Base-by-base conservation (phyloP, 1,139 yeast genomes). In the Sugiyamaella castrensis region DNA sequence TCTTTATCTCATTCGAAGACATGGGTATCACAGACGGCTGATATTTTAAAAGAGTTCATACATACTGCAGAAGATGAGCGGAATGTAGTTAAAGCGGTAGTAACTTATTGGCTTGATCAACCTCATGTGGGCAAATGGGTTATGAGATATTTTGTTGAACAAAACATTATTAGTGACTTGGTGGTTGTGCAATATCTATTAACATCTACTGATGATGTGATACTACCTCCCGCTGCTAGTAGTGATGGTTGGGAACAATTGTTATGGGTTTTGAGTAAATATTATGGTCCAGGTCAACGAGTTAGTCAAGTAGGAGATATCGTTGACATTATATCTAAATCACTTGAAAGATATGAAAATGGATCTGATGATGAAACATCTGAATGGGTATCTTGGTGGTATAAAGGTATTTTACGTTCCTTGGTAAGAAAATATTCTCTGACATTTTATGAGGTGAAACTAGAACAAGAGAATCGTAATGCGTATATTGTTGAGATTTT, bases 1-100 rank as follows among this genome's bases (percentile, higher is more conserved):
- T 89, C 98, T 0, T 77, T 91, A 41, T 87, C 95, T 24, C 95
- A 95, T 50, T 89, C 89, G 37, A 83, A 82, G 47, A 81, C 81
- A 57, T 82, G 86, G 64, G 73, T 88, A 52, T 74, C 76, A 37
- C 77, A 82, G 52, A 77, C 82, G 47, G 68, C 74, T 33, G 74
- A 73, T 40, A 75, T 81, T 50, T 69, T 91, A 56, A 67, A 71
- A 50, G 73, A 74, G 24, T 65, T 82, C 24, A 63, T 77, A 9
- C 74, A 42, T 6, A 48, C 47, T 27, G 48, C 46, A 1, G 51
- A 43, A 9, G 53, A 66, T 19, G 63, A 64, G 36, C 57, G 62
- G 5, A 64, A 62, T 33, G 57, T 55, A 8, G 57, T 87, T 45
- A 83, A 82, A 47, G 77, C 89, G 2, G 81, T 86, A 9, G 70